Evolutionary conservation across 2,329 filamentous ascomycete genomes (phyloP).

Genomic region (Pseudogymnoascus sp.): DNA sequence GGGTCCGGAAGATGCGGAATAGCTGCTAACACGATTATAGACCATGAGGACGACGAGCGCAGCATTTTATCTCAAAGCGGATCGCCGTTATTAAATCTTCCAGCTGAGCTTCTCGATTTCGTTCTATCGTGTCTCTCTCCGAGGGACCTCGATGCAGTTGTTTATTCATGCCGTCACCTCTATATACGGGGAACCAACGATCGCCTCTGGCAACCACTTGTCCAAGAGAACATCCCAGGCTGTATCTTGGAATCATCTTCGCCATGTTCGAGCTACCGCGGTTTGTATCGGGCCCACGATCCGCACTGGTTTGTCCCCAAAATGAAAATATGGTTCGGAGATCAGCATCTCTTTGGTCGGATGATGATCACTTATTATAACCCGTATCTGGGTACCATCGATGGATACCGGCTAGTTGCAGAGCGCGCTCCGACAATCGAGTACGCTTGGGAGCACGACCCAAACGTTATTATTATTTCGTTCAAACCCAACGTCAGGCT

Average conservation of each 20-base stretch:
- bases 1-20: background rate
- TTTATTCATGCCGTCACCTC: slow-evolving; percentile 55
- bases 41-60: background rate
- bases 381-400: slow-evolving; percentile 64
- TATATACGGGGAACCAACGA: slow-evolving; percentile 56
- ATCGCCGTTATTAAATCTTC: slow-evolving; percentile 48
- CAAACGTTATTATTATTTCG: slow-evolving; percentile 59
- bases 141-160: slow-evolving; percentile 52
- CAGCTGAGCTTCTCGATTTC: slow-evolving; percentile 66
- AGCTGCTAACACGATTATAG: background rate
- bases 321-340: slow-evolving; percentile 79
- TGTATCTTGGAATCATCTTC: slow-evolving; percentile 44
- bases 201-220: slow-evolving; percentile 61
- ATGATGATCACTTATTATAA: slow-evolving; percentile 74
- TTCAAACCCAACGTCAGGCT: slow-evolving; percentile 66
- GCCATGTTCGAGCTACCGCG: slow-evolving; percentile 57
- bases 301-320: slow-evolving; percentile 78
- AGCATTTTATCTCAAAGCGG: background rate
- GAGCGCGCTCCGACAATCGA: slow-evolving; percentile 48
- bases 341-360: slow-evolving; percentile 65
- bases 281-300: slow-evolving; percentile 68
- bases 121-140: slow-evolving; percentile 62
- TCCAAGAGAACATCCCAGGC: slow-evolving; percentile 61
- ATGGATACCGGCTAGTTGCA: slow-evolving; percentile 70
- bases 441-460: slow-evolving; percentile 58